Evolutionary conservation across 352 stramenopile species (phyloP), one percentile per base, ranked within the genome.

Genomic region (Phytopythium montanum): DNA sequence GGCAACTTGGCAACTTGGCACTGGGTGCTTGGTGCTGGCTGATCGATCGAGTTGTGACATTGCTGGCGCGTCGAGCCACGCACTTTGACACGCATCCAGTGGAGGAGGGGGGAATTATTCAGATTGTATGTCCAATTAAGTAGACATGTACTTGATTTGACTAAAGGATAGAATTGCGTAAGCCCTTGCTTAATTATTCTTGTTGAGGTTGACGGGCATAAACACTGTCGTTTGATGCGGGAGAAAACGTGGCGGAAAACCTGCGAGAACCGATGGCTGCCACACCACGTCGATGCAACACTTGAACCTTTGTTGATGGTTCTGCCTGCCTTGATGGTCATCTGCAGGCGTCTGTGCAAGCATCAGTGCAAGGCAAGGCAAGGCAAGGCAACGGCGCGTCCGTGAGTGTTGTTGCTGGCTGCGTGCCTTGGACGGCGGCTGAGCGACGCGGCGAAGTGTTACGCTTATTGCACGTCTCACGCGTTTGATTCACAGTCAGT

Each of bases 201-300:
- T 23, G 23, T 49, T 57, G 52, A 48, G 21, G 34, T 57, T 57
- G 34, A n/a, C 23, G 5, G 18, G 33, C 52, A 49, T 23, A 57
- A 56, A 56, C 52, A 57, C 52, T 2, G 52, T 23, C 52, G 38
- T 48, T 57, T 57, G 52, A 57, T 57, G 36, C 26, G 23, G 36
- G 36, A 42, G 36, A 42, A 42, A 42, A 5, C 36, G 36, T n/a
- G 36, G 9, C 34, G n/a, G 36, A 5, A 42, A 42, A 13, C 34
- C 34, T 41, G 34, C 34, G 34, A 41, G 34, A 41, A 13, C 34
- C 34, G 18, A 45, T 45, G 38, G 38, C 38, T 41, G 34, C 34
- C 34, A 41, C 34, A 41, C 34, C 34, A n/a, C n/a, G n/a, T n/a
- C n/a, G n/a, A n/a, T n/a, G 34, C 34, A 41, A 41, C 34, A 41